These are phyloP conservation scores for Beauveria varroae DNA, from an alignment of 2,329 filamentous ascomycete species.

Conservation along the genomic window DNA sequence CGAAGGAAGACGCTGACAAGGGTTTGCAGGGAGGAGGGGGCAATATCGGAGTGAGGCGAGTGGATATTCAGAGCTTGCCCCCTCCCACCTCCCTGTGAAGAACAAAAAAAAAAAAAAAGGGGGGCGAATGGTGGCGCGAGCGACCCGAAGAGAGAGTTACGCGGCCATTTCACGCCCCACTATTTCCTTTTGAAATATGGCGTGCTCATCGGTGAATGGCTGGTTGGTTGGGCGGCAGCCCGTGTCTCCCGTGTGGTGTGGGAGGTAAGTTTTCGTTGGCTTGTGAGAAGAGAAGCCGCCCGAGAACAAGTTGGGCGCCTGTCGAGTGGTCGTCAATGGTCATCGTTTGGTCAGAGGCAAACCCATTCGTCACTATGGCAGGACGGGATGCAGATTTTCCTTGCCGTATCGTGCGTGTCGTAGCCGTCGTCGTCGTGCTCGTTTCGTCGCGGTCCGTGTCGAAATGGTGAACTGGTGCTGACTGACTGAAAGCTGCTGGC, in stretches of 20 bases:
- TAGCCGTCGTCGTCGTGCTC: neutral
- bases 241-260: neutral
- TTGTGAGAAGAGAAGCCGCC: neutral
- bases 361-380: neutral
- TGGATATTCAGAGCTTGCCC: constrained; percentile 10
- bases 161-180: constrained; percentile 10
- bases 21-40: constrained; percentile 14
- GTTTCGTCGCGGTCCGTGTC: neutral
- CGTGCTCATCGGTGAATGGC: neutral
- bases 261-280: neutral
- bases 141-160: constrained; percentile 1
- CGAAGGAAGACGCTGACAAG: constrained; percentile 15
- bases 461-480: neutral
- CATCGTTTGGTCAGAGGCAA: neutral
- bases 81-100: neutral
- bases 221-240: neutral
- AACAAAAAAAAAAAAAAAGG: neutral
- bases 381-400: neutral
- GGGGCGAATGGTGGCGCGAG: constrained; percentile 8
- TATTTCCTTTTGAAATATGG: constrained; percentile 7
- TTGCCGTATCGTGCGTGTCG: neutral
- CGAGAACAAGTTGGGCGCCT: neutral
- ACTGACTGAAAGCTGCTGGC: neutral
- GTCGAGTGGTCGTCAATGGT: neutral
- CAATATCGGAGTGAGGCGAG: constrained; percentile 19